Evolutionary conservation across 805 yeast species (phyloP).

Genomic region (Metschnikowia chrysomelidarum): DNA sequence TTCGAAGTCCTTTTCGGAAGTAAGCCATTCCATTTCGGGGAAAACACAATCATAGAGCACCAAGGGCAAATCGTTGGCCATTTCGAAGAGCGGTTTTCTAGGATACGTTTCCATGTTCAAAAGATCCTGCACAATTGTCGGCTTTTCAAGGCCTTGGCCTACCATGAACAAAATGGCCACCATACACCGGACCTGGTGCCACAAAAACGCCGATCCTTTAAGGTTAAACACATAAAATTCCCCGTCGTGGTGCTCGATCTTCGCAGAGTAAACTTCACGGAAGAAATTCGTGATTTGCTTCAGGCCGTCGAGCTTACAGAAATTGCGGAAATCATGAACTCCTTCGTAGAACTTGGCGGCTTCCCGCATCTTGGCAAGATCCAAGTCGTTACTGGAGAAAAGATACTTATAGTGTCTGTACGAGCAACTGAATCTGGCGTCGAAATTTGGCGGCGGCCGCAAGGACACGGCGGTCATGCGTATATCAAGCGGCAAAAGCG

Average conservation of each 20-base stretch:
- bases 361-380: constrained; percentile 61
- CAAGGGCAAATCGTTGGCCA: constrained; percentile 89
- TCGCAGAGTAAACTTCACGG: constrained; percentile 58
- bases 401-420: constrained; percentile 83
- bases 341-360: constrained; percentile 70
- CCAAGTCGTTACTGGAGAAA: constrained; percentile 56
- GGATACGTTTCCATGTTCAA: constrained; percentile 58
- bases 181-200: constrained; percentile 99
- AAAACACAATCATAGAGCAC: constrained; percentile 83
- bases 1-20: constrained; percentile 28
- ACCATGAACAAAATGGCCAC: constrained; percentile 76
- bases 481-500: constrained; percentile 76
- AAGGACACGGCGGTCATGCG: constrained; percentile 78
- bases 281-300: constrained; percentile 81
- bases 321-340: constrained; percentile 87
- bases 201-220: constrained; percentile 84
- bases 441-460: constrained; percentile 78
- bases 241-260: constrained; percentile 41
- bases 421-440: constrained; percentile 91
- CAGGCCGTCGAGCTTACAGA: constrained; percentile 91
- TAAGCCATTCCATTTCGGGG: constrained; percentile 68
- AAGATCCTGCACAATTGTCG: constrained; percentile 54
- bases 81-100: constrained; percentile 73
- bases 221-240: constrained; percentile 70
- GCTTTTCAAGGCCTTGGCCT: constrained; percentile 73